Percentiles rank a stretch among this genome's conserved stretches.
Evolutionary conservation across 1,139 yeast species (phyloP).

Genomic region (Pichia sp.): DNA sequence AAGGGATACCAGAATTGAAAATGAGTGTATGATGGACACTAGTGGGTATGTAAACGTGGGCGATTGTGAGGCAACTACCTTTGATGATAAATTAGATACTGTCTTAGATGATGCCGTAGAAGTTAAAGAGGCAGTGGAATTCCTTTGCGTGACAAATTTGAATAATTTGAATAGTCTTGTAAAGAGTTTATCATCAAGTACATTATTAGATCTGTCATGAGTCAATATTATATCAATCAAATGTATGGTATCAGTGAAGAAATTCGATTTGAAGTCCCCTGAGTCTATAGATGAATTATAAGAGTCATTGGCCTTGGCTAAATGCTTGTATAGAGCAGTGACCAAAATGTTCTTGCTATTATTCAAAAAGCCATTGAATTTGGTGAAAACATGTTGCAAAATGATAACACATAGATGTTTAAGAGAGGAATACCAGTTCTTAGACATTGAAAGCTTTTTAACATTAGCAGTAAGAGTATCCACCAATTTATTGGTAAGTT

Average conservation of each 20-base stretch:
- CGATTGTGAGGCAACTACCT: too few species aligned
- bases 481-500: constrained; percentile 20
- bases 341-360: constrained; percentile 22
- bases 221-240: constrained; percentile 24
- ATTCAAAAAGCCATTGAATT: constrained; percentile 28
- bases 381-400: constrained; percentile 23
- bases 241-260: constrained; percentile 24
- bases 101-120: background rate
- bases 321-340: constrained; percentile 24
- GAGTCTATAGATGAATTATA: constrained; percentile 26
- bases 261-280: constrained; percentile 24
- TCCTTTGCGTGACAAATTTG: constrained; percentile 19
- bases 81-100: too few species aligned
- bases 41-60: constrained; percentile 24
- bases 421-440: constrained; percentile 25
- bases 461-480: constrained; percentile 16
- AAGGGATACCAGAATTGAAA: constrained; percentile 22
- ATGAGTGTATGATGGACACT: constrained; percentile 22
- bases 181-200: constrained; percentile 24
- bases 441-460: constrained; percentile 26
- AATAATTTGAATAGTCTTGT: constrained; percentile 24
- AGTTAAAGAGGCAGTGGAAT: background rate
- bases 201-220: constrained; percentile 22
- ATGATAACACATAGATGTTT: constrained; percentile 26
- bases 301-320: constrained; percentile 27